These are phyloP conservation scores for Bisporella sp. DNA, from an alignment of 2,329 filamentous ascomycete species.

Conservation along the genomic window DNA sequence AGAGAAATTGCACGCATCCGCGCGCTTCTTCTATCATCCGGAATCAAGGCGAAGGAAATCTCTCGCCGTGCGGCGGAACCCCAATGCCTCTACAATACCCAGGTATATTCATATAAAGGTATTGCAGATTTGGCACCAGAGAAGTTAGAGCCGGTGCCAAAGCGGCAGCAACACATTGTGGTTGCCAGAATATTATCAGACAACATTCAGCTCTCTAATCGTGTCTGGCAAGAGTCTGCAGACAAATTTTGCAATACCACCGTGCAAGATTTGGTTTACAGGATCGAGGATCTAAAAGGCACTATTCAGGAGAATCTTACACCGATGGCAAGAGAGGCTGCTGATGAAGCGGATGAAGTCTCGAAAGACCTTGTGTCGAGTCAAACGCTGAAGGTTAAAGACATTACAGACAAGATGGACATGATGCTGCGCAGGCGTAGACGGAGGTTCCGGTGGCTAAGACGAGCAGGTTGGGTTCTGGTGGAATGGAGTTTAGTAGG, in stretches of 20 bases:
- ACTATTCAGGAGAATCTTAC: conserved; percentile 38
- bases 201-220: conserved; percentile 38
- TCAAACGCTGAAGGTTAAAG: conserved; percentile 74
- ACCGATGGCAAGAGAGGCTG: conserved; percentile 56
- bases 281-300: conserved; percentile 37
- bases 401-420: conserved; percentile 71
- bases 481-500: conserved; percentile 85
- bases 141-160: conserved; percentile 13
- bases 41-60: conserved; percentile 86
- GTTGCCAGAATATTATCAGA: conserved; percentile 43
- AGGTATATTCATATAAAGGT: conserved; percentile 14
- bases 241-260: conserved; percentile 51
- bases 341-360: conserved; percentile 75
- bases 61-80: conserved; percentile 46
- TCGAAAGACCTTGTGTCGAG: conserved; percentile 68
- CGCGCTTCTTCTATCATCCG: conserved; percentile 71
- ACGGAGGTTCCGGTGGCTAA: conserved; percentile 63
- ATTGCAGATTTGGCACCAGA: conserved; percentile 17
- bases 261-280: conserved; percentile 39
- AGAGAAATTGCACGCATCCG: conserved; percentile 76
- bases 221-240: conserved; percentile 48
- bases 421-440: conserved; percentile 65
- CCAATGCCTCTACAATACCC: conserved; percentile 15
- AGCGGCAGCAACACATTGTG: conserved; percentile 33
- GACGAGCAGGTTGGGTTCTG: conserved; percentile 69